Percentiles rank a stretch among this genome's conserved stretches.
phyloP scores from a whole-genome alignment of 345 rosid species.

The Garcia nutans region DNA sequence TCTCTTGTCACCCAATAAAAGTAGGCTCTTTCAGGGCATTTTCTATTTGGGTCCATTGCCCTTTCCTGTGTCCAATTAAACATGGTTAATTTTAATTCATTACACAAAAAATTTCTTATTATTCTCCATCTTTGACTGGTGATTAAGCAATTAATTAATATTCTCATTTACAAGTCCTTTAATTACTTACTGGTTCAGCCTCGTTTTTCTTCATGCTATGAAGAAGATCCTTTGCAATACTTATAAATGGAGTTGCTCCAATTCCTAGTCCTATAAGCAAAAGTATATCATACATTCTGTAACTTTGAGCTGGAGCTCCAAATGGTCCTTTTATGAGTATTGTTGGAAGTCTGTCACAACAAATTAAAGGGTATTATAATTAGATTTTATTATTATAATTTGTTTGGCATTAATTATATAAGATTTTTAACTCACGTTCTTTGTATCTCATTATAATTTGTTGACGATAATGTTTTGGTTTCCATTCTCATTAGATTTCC shows the following conservation, averaged over 20 bases:
- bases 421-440: slow-evolving; percentile 33
- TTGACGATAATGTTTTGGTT: slow-evolving; percentile 42
- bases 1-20: slow-evolving; percentile 98
- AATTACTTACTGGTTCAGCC: slow-evolving; percentile 11
- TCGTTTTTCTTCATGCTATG: slow-evolving; percentile 50
- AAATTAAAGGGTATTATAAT: neutral
- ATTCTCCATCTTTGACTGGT: too few relatives aligned
- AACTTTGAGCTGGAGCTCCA: slow-evolving; percentile 96
- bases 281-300: slow-evolving; percentile 70
- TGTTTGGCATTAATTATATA: too few relatives aligned
- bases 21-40: slow-evolving; percentile 82
- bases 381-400: too few relatives aligned
- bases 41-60: slow-evolving; percentile 20
- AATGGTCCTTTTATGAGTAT: slow-evolving; percentile 82
- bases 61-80: slow-evolving; percentile 3
- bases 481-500: slow-evolving; percentile 64
- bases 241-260: slow-evolving; percentile 95
- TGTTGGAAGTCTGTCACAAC: slow-evolving; percentile 60
- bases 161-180: neutral
- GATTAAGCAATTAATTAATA: too few relatives aligned
- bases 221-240: slow-evolving; percentile 86
- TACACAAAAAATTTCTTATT: too few relatives aligned
- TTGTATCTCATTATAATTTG: slow-evolving; percentile 47
- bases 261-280: slow-evolving; percentile 85
- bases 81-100: too few relatives aligned